A percentile compares a stretch with the other conserved stretches of the same genome.
Evolutionary conservation across 768 basidiomycete genomes (phyloP).

Genomic region (Kwoniella dendrophila): DNA sequence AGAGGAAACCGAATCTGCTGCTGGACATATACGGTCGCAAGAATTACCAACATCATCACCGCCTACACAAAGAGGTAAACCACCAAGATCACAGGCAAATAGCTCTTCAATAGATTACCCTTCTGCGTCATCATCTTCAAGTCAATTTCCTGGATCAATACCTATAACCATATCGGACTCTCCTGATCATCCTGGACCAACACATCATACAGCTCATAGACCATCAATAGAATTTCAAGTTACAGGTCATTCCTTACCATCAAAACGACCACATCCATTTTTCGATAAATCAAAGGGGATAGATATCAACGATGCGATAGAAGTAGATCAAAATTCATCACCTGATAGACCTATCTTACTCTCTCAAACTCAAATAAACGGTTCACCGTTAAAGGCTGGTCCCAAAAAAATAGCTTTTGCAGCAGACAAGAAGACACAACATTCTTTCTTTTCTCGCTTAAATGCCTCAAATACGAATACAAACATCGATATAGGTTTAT

Average conservation of each 20-base stretch:
- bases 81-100: slow-evolving; percentile 19
- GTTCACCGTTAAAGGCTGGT: background rate
- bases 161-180: background rate
- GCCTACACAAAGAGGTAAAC: slow-evolving; percentile 18
- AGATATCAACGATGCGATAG: slow-evolving; percentile 19
- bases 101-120: slow-evolving; percentile 16
- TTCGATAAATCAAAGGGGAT: slow-evolving; percentile 3
- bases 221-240: slow-evolving; percentile 17
- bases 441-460: slow-evolving; percentile 36
- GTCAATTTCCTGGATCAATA: background rate
- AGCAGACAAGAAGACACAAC: slow-evolving; percentile 35
- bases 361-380: background rate
- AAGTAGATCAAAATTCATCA: slow-evolving; percentile 11
- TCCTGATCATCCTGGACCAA: background rate
- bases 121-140: slow-evolving; percentile 2
- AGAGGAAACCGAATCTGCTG: background rate
- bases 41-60: slow-evolving; percentile 4
- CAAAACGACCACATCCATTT: background rate
- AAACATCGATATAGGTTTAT: background rate
- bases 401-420: slow-evolving; percentile 40
- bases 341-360: slow-evolving; percentile 2
- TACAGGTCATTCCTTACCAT: background rate
- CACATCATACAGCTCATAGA: background rate
- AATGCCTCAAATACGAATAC: background rate
- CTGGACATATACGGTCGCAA: background rate